Evolutionary conservation across 805 yeast species (phyloP).

Genomic region (Priceomyces castillae): DNA sequence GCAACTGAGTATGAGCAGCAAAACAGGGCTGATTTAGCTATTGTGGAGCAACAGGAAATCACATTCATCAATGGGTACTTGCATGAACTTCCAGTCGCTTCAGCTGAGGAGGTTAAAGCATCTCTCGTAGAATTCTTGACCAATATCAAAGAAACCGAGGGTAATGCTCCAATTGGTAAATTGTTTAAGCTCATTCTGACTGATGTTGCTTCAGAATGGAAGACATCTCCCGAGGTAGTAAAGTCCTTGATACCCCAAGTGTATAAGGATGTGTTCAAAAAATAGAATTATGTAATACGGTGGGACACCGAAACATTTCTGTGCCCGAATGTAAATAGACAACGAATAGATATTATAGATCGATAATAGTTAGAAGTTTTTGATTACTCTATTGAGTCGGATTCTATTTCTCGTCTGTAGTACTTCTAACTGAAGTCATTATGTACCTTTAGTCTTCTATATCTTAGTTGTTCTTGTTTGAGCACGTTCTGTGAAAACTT

Average conservation of each 20-base stretch:
- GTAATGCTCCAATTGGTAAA: slow-evolving; percentile 6
- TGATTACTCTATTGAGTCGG: no score
- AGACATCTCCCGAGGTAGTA: slow-evolving; percentile 16
- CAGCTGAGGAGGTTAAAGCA: slow-evolving; percentile 37
- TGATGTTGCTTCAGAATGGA: slow-evolving; percentile 19
- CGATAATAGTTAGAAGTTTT: no score
- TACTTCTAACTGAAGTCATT: no score
- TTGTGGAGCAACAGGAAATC: slow-evolving; percentile 49
- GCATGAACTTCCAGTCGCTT: slow-evolving; percentile 45
- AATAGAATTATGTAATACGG: not conserved
- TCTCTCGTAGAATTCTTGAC: slow-evolving; percentile 27
- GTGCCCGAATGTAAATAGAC: no score
- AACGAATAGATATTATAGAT: no score
- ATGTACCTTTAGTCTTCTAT: no score
- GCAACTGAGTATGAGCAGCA: slow-evolving; percentile 45
- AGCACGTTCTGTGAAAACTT: no score
- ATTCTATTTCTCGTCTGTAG: no score
- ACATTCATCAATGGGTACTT: slow-evolving; percentile 40
- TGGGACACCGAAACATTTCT: no score
- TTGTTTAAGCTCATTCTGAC: slow-evolving; percentile 9
- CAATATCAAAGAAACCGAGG: slow-evolving; percentile 13
- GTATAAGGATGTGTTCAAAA: slow-evolving; percentile 11
- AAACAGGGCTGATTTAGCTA: slow-evolving; percentile 51
- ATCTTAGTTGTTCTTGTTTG: no score
- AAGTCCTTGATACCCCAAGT: slow-evolving; percentile 17